A percentile compares a stretch with the other conserved stretches of the same genome.
Evolutionary conservation across 805 yeast species (phyloP).

Genomic region (Candida andamanensis): DNA sequence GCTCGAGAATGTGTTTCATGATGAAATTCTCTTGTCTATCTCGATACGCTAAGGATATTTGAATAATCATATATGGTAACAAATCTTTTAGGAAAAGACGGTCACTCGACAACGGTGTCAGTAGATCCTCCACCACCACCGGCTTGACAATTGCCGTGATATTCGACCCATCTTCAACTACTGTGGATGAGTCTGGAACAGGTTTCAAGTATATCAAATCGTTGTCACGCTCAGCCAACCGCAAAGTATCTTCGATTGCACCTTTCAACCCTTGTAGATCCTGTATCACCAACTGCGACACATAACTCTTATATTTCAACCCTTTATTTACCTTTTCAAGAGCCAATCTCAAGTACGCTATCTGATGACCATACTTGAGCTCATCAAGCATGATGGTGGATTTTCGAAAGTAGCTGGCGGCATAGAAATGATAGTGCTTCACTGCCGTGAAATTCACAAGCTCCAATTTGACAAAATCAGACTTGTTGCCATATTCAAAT

Average conservation of each 20-base stretch:
- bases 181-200: conserved; percentile 47
- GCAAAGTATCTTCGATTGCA: conserved; percentile 41
- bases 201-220: conserved; percentile 69
- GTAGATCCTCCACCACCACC: conserved; percentile 15
- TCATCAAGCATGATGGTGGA: conserved; percentile 45
- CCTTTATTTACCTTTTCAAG: conserved; percentile 32
- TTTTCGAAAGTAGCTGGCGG: conserved; percentile 65
- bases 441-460: conserved; percentile 60
- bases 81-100: conserved; percentile 48
- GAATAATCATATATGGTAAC: conserved; percentile 62
- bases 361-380: conserved; percentile 66
- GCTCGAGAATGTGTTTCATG: conserved; percentile 37
- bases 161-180: conserved; percentile 39
- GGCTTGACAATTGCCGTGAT: conserved; percentile 51
- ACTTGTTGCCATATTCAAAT: conserved; percentile 30
- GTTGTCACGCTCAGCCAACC: conserved; percentile 69
- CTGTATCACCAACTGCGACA: conserved; percentile 38
- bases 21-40: conserved; percentile 60
- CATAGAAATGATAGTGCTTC: conserved; percentile 61
- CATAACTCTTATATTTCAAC: conserved; percentile 35
- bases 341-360: conserved; percentile 51
- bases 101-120: conserved; percentile 18
- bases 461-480: conserved; percentile 47
- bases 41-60: conserved; percentile 60
- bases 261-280: conserved; percentile 49